Conservation (phyloP, 169 alveolate species). For the Fabrea salina region DNA sequence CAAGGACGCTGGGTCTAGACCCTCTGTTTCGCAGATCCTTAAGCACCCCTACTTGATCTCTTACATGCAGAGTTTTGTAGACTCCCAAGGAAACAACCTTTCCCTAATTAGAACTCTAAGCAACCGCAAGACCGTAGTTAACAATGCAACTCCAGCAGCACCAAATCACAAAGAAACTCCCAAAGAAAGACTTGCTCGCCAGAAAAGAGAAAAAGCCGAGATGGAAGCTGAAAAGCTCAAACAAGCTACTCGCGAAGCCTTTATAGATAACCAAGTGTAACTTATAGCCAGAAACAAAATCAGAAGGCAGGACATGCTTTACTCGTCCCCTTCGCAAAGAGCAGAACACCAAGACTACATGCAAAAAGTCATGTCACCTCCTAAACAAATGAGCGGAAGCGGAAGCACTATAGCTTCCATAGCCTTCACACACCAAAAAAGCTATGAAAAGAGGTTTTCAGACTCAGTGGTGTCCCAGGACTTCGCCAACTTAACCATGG, state of each 20-base stretch:
- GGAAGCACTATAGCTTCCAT: conserved; percentile 32
- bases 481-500: too few species aligned
- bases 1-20: conserved; percentile 56
- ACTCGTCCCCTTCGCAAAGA: conserved; percentile 13
- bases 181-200: conserved; percentile 39
- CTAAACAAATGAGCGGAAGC: neutral
- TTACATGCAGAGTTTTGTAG: conserved; percentile 59
- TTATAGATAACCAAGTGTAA: conserved; percentile 17
- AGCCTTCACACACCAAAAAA: neutral
- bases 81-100: conserved; percentile 44
- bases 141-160: conserved; percentile 33
- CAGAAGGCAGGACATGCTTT: conserved; percentile 25
- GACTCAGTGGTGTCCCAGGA: too few species aligned
- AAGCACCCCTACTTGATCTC: conserved; percentile 48
- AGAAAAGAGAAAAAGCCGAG: conserved; percentile 47
- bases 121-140: conserved; percentile 37
- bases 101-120: conserved; percentile 29
- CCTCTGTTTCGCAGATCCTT: conserved; percentile 58
- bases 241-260: conserved; percentile 46
- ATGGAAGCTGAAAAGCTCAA: conserved; percentile 41
- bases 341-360: neutral
- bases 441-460: too few species aligned
- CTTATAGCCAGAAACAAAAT: neutral
- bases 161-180: conserved; percentile 50
- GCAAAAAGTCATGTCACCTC: conserved; percentile 2